A percentile compares a stretch with the other conserved stretches of the same genome.
Evolutionary conservation across 2,329 filamentous ascomycete genomes (phyloP).

Genomic region (Ramularia collo-cygni): DNA sequence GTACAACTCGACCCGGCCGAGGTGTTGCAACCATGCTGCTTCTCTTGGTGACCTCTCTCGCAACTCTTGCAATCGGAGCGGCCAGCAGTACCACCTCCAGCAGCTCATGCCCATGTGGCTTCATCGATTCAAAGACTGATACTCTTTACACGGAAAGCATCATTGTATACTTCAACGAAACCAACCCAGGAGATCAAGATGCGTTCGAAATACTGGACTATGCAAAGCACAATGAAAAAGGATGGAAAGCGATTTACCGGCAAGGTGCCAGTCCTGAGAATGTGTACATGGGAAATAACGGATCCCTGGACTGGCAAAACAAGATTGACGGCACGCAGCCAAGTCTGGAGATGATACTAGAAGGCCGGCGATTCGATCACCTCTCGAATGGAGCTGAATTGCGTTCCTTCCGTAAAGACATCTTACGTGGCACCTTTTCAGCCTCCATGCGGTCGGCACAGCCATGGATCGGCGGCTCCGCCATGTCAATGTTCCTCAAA

Average conservation of each 20-base stretch:
- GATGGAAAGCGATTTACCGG: conserved; percentile 41
- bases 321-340: conserved; percentile 13
- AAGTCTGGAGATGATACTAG: conserved; percentile 18
- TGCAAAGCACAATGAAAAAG: conserved; percentile 39
- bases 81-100: conserved; percentile 13
- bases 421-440: conserved; percentile 44
- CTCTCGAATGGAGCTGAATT: conserved; percentile 40
- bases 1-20: background rate
- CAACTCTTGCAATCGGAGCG: background rate
- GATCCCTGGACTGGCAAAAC: conserved; percentile 16
- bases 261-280: conserved; percentile 39
- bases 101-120: conserved; percentile 41
- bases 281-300: conserved; percentile 30
- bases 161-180: conserved; percentile 48
- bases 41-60: conserved; percentile 9
- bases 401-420: conserved; percentile 39
- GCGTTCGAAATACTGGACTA: conserved; percentile 38
- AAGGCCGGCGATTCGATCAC: conserved; percentile 27
- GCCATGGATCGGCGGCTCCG: conserved; percentile 33
- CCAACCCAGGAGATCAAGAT: conserved; percentile 27
- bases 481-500: conserved; percentile 41
- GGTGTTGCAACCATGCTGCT: conserved; percentile 7
- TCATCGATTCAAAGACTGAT: conserved; percentile 34
- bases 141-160: conserved; percentile 42
- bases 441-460: conserved; percentile 37